Conservation (phyloP, 805 yeast genomes). For the Ogataea sp. region DNA sequence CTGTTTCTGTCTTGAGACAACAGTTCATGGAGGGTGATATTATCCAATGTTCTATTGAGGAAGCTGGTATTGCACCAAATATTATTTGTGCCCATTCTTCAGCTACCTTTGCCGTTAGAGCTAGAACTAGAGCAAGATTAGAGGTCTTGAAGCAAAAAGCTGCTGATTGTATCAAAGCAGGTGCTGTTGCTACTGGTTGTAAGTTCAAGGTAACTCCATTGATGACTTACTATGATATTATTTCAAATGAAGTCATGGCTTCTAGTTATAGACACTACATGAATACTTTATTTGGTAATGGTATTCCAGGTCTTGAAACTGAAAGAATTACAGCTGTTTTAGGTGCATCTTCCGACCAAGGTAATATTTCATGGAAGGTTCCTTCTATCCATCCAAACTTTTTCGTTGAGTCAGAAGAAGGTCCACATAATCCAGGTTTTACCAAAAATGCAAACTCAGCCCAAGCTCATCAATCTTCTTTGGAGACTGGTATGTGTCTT, state of each 20-base stretch:
- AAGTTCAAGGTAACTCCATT: slow-evolving; percentile 23
- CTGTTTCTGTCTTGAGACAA: slow-evolving; percentile 19
- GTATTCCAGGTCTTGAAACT: slow-evolving; percentile 4
- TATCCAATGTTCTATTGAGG: slow-evolving; percentile 15
- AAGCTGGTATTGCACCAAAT: slow-evolving; percentile 19
- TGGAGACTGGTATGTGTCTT: slow-evolving; percentile 13
- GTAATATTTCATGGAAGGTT: slow-evolving; percentile 15
- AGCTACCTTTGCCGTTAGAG: slow-evolving; percentile 11
- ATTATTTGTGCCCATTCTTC: slow-evolving; percentile 17
- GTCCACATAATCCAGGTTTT: slow-evolving; percentile 17
- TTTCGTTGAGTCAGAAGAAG: slow-evolving; percentile 10
- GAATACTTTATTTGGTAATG: slow-evolving; percentile 7
- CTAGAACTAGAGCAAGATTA: slow-evolving; percentile 11
- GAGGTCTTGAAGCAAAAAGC: slow-evolving; percentile 15
- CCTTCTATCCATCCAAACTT: slow-evolving; percentile 18
- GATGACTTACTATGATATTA: slow-evolving; percentile 17
- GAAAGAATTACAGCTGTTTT: slow-evolving; percentile 9
- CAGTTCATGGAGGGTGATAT: slow-evolving; percentile 19
- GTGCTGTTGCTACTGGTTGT: slow-evolving; percentile 24
- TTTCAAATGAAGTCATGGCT: slow-evolving; percentile 13
- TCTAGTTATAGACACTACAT: slow-evolving; percentile 9
- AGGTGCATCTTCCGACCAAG: slow-evolving; percentile 18
- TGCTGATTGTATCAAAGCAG: slow-evolving; percentile 20
- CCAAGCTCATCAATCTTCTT: slow-evolving; percentile 10
- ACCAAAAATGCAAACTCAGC: slow-evolving; percentile 8